Base-by-base conservation (phyloP, 441 rosid species). In the Capsella rubella region DNA sequence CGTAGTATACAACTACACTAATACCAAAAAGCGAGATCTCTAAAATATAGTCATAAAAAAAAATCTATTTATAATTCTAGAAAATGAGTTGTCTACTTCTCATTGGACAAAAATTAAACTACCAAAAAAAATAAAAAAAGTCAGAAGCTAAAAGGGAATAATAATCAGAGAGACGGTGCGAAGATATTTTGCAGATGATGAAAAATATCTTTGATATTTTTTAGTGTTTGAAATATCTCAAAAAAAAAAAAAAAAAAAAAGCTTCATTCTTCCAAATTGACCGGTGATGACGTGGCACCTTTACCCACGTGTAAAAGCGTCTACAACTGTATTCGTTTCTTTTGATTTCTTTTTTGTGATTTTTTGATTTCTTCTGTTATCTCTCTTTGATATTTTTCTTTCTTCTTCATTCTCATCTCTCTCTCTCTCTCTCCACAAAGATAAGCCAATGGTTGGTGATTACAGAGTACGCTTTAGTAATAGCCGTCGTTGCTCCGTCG, bases 281-380 rank as follows among this genome's bases (percentile, higher is more conserved):
- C 69, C 2, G 52, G 69, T 46, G 70, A 69, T 64, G 79, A 75
- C 79, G 75, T 75, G 79, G 43, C 70, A 35, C 2, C 3, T 8
- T 75, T 45, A 62, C 18, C 79, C 75, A 75, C 79, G 79, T 75
- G 79, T 75, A 69, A 75, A 75, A 75, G 79, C 70, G 79, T 54
- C 65, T 69, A 69, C 65, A 75, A 75, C 49, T 75, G 65, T 62
- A 68, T 42, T 8, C 39, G 63, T 67, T 6, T 67, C 78, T 56
- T 65, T 64, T 39, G 34, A 42, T 42, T 4, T 42, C 5, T 29
- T 58, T 39, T 50, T 29, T 16, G 18, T 0, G 25, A 51, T 6
- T 34, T 13, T 7, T 53, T 21, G 25, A 21, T 21, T 34, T 25
- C 51, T n/a, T 5, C 35, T 14, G 14, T 11, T 21, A 8, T n/a